phyloP scores from a whole-genome alignment of 257 asterid genomes.

The Primulina huaijiensis region DNA sequence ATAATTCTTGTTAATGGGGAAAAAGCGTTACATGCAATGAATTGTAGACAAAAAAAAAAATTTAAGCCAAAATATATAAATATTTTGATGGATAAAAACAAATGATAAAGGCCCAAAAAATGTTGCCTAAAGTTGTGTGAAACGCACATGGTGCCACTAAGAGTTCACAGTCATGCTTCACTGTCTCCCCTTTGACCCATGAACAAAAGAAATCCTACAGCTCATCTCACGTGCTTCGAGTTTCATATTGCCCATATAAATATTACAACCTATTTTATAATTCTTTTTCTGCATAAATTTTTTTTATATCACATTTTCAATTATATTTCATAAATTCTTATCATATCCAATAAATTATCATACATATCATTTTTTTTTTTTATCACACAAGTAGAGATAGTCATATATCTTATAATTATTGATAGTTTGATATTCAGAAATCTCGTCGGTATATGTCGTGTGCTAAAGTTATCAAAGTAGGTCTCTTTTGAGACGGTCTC shows the following conservation, averaged over 20 bases:
- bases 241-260: constrained; percentile 22
- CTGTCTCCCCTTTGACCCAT: constrained; percentile 67
- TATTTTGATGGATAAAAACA: background rate
- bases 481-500: too few relatives aligned
- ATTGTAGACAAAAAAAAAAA: too few relatives aligned
- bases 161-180: constrained; percentile 37
- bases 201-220: constrained; percentile 35
- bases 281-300: background rate
- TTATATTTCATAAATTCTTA: background rate
- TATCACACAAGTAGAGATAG: too few relatives aligned
- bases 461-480: too few relatives aligned
- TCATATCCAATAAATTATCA: background rate
- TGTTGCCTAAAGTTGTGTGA: constrained; percentile 23
- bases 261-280: background rate
- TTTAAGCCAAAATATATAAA: background rate
- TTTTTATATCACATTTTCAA: too few relatives aligned
- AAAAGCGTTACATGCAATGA: too few relatives aligned
- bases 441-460: too few relatives aligned
- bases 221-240: constrained; percentile 60
- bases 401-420: too few relatives aligned
- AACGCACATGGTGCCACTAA: constrained; percentile 41
- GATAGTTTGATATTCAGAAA: too few relatives aligned
- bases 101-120: background rate
- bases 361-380: too few relatives aligned
- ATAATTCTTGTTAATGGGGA: too few relatives aligned